phyloP scores from a whole-genome alignment of 345 rosid species.

The Orychophragmus violaceus region DNA sequence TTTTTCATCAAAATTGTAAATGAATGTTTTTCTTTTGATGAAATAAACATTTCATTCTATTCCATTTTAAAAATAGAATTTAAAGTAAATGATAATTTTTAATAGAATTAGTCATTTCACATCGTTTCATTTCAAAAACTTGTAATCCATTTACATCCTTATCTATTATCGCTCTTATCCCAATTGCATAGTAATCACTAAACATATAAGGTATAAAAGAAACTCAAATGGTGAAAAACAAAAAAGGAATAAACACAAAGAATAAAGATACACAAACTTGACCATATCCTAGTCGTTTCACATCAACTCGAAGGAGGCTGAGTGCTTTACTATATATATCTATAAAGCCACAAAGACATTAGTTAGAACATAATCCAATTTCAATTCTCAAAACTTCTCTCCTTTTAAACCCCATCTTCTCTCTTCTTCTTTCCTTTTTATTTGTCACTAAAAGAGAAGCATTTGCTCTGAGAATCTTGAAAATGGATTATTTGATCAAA shows the following conservation, averaged over 20 bases:
- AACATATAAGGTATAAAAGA: not conserved
- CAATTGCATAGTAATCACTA: not conserved
- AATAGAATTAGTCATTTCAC: too few species aligned
- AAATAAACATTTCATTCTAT: too few species aligned
- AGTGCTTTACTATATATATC: slow-evolving; percentile 19
- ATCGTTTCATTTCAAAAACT: too few species aligned
- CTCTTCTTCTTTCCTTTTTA: not conserved
- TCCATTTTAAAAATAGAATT: too few species aligned
- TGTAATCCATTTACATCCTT: too few species aligned
- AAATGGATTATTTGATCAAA: slow-evolving; percentile 27
- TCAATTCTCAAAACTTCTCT: slow-evolving; percentile 2
- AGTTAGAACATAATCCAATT: not conserved
- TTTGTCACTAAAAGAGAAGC: not conserved
- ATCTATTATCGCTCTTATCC: not conserved
- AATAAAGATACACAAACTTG: slow-evolving; percentile 17
- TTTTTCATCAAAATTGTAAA: too few species aligned
- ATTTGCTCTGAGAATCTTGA: slow-evolving; percentile 19
- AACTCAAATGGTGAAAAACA: not conserved
- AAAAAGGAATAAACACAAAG: slow-evolving; percentile 5
- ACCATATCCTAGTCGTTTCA: not conserved
- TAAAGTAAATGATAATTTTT: too few species aligned
- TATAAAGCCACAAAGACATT: slow-evolving; percentile 5
- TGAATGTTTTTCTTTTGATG: too few species aligned
- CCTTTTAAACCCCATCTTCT: not conserved
- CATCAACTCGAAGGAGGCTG: slow-evolving; percentile 1